Evolutionary conservation across 768 basidiomycete genomes (phyloP), one percentile per base, ranked within the genome.

Genomic region (Boletus coccyginus): DNA sequence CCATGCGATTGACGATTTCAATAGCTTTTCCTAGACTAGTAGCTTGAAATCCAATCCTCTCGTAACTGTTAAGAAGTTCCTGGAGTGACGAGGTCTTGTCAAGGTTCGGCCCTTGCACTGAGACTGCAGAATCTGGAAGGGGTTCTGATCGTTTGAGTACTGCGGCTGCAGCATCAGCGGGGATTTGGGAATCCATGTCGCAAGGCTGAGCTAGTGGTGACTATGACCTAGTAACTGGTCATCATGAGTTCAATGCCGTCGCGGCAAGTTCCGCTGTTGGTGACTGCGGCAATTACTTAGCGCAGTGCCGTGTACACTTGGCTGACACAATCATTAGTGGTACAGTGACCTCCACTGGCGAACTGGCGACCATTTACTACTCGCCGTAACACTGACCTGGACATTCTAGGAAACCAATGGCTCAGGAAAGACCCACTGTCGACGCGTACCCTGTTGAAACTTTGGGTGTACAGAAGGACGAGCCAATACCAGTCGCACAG

Each of bases 21-120:
- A 98, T 92, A 2, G 95, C 96, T 62, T 80, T 84, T 3, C 90
- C 90, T 3, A 99, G 75, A 55, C 91, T 93, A 51, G 87, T 95
- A n/a, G 97, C 97, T 71, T 99, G 97, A 68, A 98, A 99, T 19
- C 97, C 97, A 50, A 98, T 97, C 35, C 86, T 82, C 67, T 90
- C 85, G 74, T 97, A 99, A 65, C 83, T 86, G 36, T 75, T 69
- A 39, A 99, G 73, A 60, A 99, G 81, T 36, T 81, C 75, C 43
- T 86, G 77, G 29, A 99, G 75, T 46, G 84, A 84, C 21, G 83
- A 67, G 1, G 78, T 71, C n/a, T 81, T 69, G 59, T 91, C 88
- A 63, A 98, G 90, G 70, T 95, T 81, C 12, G 97, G 97, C 0
- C 97, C 97, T 67, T 85, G 75, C 19, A 98, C 92, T 3, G 88